A percentile compares a stretch with the other conserved stretches of the same genome.
Evolutionary conservation across 352 stramenopile species (phyloP).

Genomic region (Globisporangium abappressorium): DNA sequence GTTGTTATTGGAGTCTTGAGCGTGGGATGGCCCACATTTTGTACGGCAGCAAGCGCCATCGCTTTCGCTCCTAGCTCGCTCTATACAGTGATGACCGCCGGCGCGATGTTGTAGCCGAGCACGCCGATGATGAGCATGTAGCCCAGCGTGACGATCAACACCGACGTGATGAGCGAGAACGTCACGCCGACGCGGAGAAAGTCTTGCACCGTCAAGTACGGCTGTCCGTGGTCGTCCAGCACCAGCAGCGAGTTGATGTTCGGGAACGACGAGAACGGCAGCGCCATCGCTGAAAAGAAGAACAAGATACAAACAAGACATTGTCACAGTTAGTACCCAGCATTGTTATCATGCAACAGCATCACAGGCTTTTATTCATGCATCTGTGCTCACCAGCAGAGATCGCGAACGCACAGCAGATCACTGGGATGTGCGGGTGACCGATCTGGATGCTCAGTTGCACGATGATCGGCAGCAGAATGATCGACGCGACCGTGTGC

Average conservation of each 20-base stretch:
- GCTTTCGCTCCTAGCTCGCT: constrained; percentile 10
- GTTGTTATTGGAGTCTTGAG: neutral
- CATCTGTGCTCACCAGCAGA: constrained; percentile 62
- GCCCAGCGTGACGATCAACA: constrained; percentile 83
- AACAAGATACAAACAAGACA: constrained; percentile 2
- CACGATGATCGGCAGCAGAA: constrained; percentile 91
- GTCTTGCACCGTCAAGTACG: constrained; percentile 85
- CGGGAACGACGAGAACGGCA: constrained; percentile 91
- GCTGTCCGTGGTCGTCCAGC: constrained; percentile 85
- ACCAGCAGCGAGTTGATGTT: constrained; percentile 93
- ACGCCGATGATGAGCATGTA: constrained; percentile 83
- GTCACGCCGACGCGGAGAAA: constrained; percentile 84
- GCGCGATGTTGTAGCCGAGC: constrained; percentile 72
- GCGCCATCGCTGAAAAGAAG: constrained; percentile 68
- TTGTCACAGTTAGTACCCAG: neutral
- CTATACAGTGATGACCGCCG: constrained; percentile 25
- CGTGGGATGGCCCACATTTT: neutral
- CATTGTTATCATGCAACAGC: neutral
- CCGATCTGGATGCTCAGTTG: constrained; percentile 86
- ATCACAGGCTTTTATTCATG: neutral
- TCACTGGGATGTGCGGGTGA: constrained; percentile 83
- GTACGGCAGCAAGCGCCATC: neutral
- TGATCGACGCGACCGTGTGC: constrained; percentile 91
- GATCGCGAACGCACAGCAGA: constrained; percentile 82
- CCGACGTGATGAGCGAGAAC: constrained; percentile 82